Base-by-base conservation (phyloP, 495 filamentous ascomycete genomes). In the Neurospora sp. region DNA sequence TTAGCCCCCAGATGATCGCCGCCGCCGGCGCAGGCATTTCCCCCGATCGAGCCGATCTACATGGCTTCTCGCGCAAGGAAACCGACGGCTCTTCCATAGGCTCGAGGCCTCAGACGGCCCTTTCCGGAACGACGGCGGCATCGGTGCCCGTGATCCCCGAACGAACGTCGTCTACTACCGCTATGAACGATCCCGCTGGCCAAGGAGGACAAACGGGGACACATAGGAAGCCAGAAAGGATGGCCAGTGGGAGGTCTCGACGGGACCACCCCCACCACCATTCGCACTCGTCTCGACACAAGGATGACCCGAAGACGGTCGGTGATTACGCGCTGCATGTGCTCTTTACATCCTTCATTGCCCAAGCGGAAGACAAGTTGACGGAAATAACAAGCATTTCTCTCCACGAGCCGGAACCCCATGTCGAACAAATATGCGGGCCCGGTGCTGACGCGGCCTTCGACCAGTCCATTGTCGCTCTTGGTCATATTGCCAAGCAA, bases 261-360 rank as follows among this genome's bases (percentile, higher is more conserved):
- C 87, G 90, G 71, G 92, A 92, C 69, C 90, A 92, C 78, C 84
- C 87, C 38, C 94, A 93, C 76, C 89, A 93, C 76, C 92, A 90
- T 74, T 94, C 93, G 12, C 92, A 95, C 78, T 97, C 94, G 39
- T 92, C 91, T 47, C 88, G 90, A 72, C 87, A 90, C 77, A 85
- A 86, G 77, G 87, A 89, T 40, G 92, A 97, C 76, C 86, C 89
- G 73, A 97, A 94, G 82, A 97, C 93, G 0, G 94, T 97, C 69
- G 95, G 94, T 68, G 96, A 99, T 85, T 98, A 97, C 87, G 94
- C 96, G 35, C 84, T 98, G 71, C 95, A 98, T 82, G 95, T 97
- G 77, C 84, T 99, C 40, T 97, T 99, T 82, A 97, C 94, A 74
- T 93, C 94, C 69, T 92, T 92, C 75, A 89, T 91, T 75, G 91